Conservation (phyloP, 2,329 filamentous ascomycete genomes). For the Stachybotrys chlorohalonatus region DNA sequence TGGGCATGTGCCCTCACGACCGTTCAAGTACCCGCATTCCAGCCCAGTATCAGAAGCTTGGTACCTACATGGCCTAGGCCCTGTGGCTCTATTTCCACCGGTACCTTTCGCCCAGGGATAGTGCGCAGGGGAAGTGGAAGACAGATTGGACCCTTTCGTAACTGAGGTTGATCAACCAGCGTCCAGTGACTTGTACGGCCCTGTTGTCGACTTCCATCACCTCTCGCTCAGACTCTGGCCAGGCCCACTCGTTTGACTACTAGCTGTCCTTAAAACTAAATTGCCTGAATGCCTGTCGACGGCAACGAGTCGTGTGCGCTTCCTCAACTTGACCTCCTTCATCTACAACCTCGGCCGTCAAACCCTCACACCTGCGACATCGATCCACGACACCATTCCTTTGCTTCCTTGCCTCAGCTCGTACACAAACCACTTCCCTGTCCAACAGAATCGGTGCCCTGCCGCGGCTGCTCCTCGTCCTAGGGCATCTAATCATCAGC, state of each 20-base stretch:
- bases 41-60: no score
- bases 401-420: no score
- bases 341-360: background rate
- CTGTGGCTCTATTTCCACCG: background rate
- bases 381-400: background rate
- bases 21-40: background rate
- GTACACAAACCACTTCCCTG: no score
- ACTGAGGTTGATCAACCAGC: background rate
- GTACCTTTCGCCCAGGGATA: no score
- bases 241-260: background rate
- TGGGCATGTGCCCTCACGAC: background rate
- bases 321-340: background rate
- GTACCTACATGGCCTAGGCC: background rate
- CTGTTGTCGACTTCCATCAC: background rate
- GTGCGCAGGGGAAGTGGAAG: background rate
- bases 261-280: background rate
- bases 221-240: background rate
- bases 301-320: background rate
- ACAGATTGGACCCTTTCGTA: background rate
- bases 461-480: no score
- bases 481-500: no score
- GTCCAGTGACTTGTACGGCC: background rate
- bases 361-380: background rate
- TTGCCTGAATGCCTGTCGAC: background rate
- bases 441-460: no score